phyloP scores from a whole-genome alignment of 768 basidiomycete species.

The Macrolepiota dolichaula region DNA sequence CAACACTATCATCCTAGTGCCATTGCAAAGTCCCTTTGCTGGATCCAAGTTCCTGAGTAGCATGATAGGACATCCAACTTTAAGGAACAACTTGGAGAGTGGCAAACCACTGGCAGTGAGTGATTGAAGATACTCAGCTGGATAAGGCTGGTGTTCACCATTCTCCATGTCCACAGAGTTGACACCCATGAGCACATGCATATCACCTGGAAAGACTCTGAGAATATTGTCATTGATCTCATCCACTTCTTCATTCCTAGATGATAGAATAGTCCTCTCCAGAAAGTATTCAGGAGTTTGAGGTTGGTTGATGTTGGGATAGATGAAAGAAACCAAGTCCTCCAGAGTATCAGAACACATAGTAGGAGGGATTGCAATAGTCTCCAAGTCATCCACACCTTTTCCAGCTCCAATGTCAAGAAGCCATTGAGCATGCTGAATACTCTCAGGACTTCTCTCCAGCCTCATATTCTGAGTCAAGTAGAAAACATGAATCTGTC shows the following conservation, averaged over 20 bases:
- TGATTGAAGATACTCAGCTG: neutral
- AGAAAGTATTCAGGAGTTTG: neutral
- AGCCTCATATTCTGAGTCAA: neutral
- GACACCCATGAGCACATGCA: neutral
- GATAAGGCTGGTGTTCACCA: neutral
- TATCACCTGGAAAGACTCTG: neutral
- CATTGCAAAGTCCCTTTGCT: constrained; percentile 26
- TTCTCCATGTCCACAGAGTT: neutral
- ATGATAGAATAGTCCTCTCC: neutral
- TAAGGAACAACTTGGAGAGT: neutral
- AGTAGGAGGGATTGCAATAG: neutral
- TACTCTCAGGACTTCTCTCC: neutral
- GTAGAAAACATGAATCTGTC: neutral
- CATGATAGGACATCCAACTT: constrained; percentile 23
- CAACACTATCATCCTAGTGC: constrained; percentile 24
- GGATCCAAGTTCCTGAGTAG: constrained; percentile 28
- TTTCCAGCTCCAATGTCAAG: neutral
- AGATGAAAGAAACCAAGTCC: neutral
- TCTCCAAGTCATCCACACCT: neutral
- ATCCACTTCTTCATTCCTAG: constrained; percentile 1
- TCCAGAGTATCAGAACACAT: neutral
- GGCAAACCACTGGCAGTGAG: neutral
- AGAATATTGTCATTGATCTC: neutral
- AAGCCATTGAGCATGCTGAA: neutral
- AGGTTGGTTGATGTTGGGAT: neutral